These are phyloP conservation scores for Biscogniauxia marginata DNA, from an alignment of 2,329 filamentous ascomycete genomes.

Conservation along the genomic window DNA sequence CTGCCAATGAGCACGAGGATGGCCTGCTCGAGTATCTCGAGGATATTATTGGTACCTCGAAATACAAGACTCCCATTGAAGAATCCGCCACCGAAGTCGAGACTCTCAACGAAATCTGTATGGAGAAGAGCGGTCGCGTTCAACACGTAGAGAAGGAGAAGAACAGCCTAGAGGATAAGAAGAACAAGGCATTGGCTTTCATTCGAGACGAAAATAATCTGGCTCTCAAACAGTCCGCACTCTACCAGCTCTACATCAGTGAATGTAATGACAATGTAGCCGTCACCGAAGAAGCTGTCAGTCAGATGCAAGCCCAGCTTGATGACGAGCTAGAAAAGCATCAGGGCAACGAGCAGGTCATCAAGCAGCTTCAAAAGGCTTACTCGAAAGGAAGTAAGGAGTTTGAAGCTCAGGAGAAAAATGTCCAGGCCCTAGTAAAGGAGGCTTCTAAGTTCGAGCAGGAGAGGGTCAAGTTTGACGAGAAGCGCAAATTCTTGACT, in stretches of 20 bases:
- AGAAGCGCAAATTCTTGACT: slow-evolving; percentile 91
- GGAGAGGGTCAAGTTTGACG: slow-evolving; percentile 94
- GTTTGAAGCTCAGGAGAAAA: slow-evolving; percentile 78
- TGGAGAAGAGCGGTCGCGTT: slow-evolving; percentile 92
- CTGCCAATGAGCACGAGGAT: slow-evolving; percentile 91
- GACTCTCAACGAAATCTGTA: slow-evolving; percentile 86
- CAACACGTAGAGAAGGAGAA: slow-evolving; percentile 99
- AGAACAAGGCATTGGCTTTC: slow-evolving; percentile 86
- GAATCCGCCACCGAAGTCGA: slow-evolving; percentile 90
- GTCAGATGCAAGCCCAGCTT: slow-evolving; percentile 84
- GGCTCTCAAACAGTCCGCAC: slow-evolving; percentile 79
- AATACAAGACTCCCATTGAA: slow-evolving; percentile 96
- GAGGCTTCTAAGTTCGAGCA: slow-evolving; percentile 94
- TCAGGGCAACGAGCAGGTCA: slow-evolving; percentile 82
- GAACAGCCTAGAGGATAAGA: slow-evolving; percentile 89
- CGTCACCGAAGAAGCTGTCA: slow-evolving; percentile 85
- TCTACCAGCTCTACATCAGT: slow-evolving; percentile 88
- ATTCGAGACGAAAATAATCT: slow-evolving; percentile 94
- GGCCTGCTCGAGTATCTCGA: slow-evolving; percentile 95
- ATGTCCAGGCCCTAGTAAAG: slow-evolving; percentile 75
- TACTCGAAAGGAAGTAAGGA: slow-evolving; percentile 83
- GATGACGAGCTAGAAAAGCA: slow-evolving; percentile 89
- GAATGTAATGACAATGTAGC: slow-evolving; percentile 87
- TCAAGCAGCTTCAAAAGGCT: slow-evolving; percentile 83
- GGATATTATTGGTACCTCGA: slow-evolving; percentile 97